These are phyloP conservation scores for Ephemerocybe angulata DNA, from an alignment of 768 basidiomycete species.

Conservation along the genomic window DNA sequence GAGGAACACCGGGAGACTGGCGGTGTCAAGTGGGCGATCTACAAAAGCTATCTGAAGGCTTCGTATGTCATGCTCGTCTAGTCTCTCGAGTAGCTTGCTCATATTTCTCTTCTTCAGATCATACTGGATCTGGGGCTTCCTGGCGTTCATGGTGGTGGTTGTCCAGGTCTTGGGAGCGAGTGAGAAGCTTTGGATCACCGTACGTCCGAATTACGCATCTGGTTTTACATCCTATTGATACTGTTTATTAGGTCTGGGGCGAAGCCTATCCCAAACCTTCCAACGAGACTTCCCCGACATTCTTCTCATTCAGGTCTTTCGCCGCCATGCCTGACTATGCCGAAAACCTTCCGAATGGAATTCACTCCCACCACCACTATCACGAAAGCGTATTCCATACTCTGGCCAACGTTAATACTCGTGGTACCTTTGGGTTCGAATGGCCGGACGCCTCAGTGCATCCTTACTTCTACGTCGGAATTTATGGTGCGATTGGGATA, in stretches of 20 bases:
- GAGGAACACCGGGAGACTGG: constrained; percentile 81
- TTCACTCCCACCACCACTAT: constrained; percentile 24
- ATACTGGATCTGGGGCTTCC: constrained; percentile 63
- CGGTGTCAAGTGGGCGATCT: constrained; percentile 75
- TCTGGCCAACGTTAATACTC: constrained; percentile 16
- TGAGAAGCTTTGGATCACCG: constrained; percentile 77
- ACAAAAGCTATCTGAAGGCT: constrained; percentile 65
- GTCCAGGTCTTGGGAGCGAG: constrained; percentile 50
- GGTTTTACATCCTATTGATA: too few species aligned
- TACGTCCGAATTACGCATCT: constrained; percentile 21
- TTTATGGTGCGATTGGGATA: constrained; percentile 63
- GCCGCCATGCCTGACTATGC: constrained; percentile 32
- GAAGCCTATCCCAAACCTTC: constrained; percentile 44
- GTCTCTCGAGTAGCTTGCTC: background rate
- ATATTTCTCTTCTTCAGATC: constrained; percentile 37
- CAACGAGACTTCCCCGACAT: constrained; percentile 13
- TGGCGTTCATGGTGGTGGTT: constrained; percentile 45
- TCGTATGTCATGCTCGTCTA: constrained; percentile 39
- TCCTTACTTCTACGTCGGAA: constrained; percentile 67
- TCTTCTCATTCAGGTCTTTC: constrained; percentile 34
- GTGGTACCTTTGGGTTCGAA: constrained; percentile 24
- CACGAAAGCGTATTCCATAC: constrained; percentile 21
- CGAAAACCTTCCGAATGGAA: constrained; percentile 34
- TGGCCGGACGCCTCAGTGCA: constrained; percentile 53
- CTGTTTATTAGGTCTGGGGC: constrained; percentile 53